Evolutionary conservation across 2,329 filamentous ascomycete species (phyloP).

Genomic region (Fusarium udum): DNA sequence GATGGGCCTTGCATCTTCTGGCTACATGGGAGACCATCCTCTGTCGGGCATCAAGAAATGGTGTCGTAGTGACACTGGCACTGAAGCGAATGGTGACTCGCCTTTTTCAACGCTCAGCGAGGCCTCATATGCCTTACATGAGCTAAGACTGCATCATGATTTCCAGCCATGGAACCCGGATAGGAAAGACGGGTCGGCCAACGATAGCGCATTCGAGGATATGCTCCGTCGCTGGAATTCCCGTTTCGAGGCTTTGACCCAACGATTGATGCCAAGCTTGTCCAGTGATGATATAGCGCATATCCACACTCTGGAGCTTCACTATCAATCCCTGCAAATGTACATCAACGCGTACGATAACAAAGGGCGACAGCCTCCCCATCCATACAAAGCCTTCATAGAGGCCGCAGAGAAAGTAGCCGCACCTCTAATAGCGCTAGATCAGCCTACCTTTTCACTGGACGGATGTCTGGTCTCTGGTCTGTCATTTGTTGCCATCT

Average conservation of each 20-base stretch:
- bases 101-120: background rate
- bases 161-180: background rate
- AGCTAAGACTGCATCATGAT: background rate
- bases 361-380: background rate
- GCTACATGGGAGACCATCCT: background rate
- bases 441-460: background rate
- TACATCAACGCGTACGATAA: background rate
- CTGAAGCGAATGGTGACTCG: rapidly evolving
- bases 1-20: background rate
- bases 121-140: background rate
- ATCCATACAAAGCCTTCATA: background rate
- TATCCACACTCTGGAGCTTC: background rate
- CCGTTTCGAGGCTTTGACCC: background rate
- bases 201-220: background rate
- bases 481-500: background rate
- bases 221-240: background rate
- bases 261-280: background rate
- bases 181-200: background rate
- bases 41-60: background rate
- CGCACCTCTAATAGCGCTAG: background rate
- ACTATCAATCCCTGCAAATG: background rate
- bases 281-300: background rate
- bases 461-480: background rate
- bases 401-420: background rate
- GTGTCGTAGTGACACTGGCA: background rate